These are phyloP conservation scores for Melastoma malabathricum DNA, from an alignment of 345 rosid species.

Conservation along the genomic window DNA sequence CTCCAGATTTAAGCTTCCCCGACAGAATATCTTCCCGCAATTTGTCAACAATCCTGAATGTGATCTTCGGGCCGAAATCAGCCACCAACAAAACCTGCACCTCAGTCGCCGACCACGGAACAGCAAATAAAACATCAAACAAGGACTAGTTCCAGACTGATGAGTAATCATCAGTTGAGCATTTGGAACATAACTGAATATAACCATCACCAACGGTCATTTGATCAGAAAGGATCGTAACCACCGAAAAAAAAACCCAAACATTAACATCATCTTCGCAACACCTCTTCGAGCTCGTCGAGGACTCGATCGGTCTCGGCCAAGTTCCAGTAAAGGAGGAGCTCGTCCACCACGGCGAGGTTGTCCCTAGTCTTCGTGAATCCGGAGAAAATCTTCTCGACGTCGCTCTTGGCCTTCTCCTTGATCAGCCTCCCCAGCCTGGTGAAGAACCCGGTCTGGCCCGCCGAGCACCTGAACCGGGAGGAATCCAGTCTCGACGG, in stretches of 20 bases:
- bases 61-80: constrained; percentile 90
- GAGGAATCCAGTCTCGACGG: constrained; percentile 7
- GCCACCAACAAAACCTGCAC: constrained; percentile 69
- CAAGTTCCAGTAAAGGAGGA: constrained; percentile 88
- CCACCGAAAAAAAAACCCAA: too few relatives aligned
- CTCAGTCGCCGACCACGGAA: neutral
- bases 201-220: too few relatives aligned
- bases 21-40: constrained; percentile 63
- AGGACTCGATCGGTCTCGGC: constrained; percentile 84
- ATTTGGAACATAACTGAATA: too few relatives aligned
- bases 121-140: neutral
- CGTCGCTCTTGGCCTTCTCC: constrained; percentile 90
- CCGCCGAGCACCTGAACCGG: constrained; percentile 47
- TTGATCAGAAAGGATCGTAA: too few relatives aligned
- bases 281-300: constrained; percentile 90
- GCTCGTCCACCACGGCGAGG: constrained; percentile 85
- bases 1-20: constrained; percentile 84
- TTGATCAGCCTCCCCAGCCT: constrained; percentile 76
- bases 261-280: neutral
- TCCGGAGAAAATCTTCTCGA: constrained; percentile 79
- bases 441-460: constrained; percentile 84
- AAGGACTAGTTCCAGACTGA: neutral
- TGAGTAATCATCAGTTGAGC: too few relatives aligned
- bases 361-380: constrained; percentile 90
- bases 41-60: constrained; percentile 78